These are phyloP conservation scores for Oidiodendron maius DNA, from an alignment of 495 filamentous ascomycete species.

Conservation along the genomic window DNA sequence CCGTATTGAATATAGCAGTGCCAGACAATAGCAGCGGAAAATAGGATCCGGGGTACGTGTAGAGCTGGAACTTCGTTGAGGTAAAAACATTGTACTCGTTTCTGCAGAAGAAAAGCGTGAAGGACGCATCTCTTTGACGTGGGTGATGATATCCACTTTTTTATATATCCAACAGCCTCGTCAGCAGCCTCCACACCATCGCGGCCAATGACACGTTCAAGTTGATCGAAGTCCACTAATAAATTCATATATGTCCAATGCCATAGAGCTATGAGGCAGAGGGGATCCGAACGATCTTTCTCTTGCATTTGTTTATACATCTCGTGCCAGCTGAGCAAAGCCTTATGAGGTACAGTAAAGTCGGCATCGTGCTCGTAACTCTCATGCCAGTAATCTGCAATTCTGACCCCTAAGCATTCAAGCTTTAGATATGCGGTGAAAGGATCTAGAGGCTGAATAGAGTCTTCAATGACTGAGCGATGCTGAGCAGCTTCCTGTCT, in stretches of 20 bases:
- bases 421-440: not conserved
- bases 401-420: not conserved
- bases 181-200: slow-evolving; percentile 10
- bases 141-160: slow-evolving; percentile 11
- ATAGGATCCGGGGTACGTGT: slow-evolving; percentile 13
- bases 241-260: slow-evolving; percentile 16
- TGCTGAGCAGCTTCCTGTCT: not conserved
- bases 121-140: slow-evolving; percentile 12
- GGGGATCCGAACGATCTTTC: not conserved
- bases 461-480: not conserved
- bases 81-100: not conserved
- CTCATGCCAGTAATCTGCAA: not conserved
- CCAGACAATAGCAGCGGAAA: slow-evolving; percentile 10
- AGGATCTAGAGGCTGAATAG: not conserved
- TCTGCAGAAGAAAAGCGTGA: slow-evolving; percentile 13
- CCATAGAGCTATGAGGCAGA: slow-evolving; percentile 16
- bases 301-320: not conserved
- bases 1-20: slow-evolving; percentile 12
- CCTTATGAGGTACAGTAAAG: not conserved
- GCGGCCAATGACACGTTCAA: slow-evolving; percentile 17
- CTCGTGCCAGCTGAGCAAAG: not conserved
- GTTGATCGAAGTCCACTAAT: slow-evolving; percentile 12
- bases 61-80: slow-evolving; percentile 16
- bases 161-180: slow-evolving; percentile 2
- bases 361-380: not conserved